phyloP scores from a whole-genome alignment of 768 basidiomycete genomes.

The Hericium alpestre region DNA sequence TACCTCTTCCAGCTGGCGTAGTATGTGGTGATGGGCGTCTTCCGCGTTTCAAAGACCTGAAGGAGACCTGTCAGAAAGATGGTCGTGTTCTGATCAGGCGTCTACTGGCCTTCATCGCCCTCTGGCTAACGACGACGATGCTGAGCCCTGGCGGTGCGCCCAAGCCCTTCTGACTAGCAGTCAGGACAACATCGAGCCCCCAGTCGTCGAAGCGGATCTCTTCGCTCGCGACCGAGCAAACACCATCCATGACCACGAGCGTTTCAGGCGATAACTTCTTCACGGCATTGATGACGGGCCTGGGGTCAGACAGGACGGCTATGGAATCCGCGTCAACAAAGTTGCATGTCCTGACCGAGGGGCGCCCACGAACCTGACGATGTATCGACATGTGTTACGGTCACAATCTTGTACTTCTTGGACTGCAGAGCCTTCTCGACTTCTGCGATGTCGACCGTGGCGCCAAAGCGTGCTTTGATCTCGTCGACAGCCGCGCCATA shows the following conservation, averaged over 20 bases:
- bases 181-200: conserved; percentile 81
- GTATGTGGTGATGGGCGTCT: conserved; percentile 60
- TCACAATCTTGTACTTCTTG: conserved; percentile 81
- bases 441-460: conserved; percentile 48
- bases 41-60: conserved; percentile 51
- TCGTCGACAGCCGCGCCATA: conserved; percentile 87
- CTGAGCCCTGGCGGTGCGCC: conserved; percentile 89
- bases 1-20: conserved; percentile 87
- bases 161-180: conserved; percentile 87
- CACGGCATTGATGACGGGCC: conserved; percentile 64
- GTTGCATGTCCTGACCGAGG: neutral
- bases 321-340: conserved; percentile 3
- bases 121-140: conserved; percentile 71
- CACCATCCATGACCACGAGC: conserved; percentile 82
- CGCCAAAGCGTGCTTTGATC: conserved; percentile 74
- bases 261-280: conserved; percentile 74
- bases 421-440: conserved; percentile 60
- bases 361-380: conserved; percentile 50
- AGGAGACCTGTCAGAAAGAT: neutral
- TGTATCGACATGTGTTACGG: conserved; percentile 93
- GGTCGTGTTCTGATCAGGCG: neutral
- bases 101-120: conserved; percentile 51
- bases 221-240: conserved; percentile 93
- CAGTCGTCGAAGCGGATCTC: conserved; percentile 92
- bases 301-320: conserved; percentile 81